These are phyloP conservation scores for Annulohypoxylon nitens DNA, from an alignment of 495 filamentous ascomycete species.

Conservation along the genomic window DNA sequence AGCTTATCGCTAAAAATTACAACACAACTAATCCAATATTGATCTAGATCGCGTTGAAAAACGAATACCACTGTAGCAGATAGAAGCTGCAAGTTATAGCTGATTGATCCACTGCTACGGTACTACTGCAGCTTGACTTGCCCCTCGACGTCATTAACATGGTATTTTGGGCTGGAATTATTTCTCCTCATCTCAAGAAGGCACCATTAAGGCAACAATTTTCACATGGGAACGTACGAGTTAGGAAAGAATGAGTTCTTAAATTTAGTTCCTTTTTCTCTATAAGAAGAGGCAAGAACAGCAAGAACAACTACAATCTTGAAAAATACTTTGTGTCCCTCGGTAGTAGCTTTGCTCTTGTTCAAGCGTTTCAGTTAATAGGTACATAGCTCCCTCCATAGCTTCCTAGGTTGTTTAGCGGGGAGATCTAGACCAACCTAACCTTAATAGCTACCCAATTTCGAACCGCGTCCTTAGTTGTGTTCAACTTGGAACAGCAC, in stretches of 20 bases:
- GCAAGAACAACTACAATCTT: slow-evolving; percentile 7
- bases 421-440: slow-evolving; percentile 32
- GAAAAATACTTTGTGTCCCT: slow-evolving; percentile 11
- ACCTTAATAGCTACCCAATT: slow-evolving; percentile 25
- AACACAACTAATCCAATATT: neutral
- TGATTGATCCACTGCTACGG: slow-evolving; percentile 33
- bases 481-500: slow-evolving; percentile 16
- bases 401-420: slow-evolving; percentile 35
- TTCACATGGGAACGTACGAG: slow-evolving; percentile 16
- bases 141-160: slow-evolving; percentile 51
- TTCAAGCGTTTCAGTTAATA: slow-evolving; percentile 12
- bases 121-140: slow-evolving; percentile 31
- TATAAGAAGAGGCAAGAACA: slow-evolving; percentile 14
- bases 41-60: neutral
- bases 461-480: slow-evolving; percentile 5
- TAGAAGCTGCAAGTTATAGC: slow-evolving; percentile 30
- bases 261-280: slow-evolving; percentile 8
- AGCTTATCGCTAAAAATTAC: slow-evolving; percentile 2
- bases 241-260: slow-evolving; percentile 3
- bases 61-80: slow-evolving; percentile 12
- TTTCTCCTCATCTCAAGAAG: slow-evolving; percentile 36
- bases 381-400: slow-evolving; percentile 36
- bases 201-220: slow-evolving; percentile 26
- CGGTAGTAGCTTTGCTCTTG: slow-evolving; percentile 16
- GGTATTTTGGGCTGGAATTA: slow-evolving; percentile 34